Conservation (phyloP, 2,329 filamentous ascomycete genomes). For the Nemania sp. region DNA sequence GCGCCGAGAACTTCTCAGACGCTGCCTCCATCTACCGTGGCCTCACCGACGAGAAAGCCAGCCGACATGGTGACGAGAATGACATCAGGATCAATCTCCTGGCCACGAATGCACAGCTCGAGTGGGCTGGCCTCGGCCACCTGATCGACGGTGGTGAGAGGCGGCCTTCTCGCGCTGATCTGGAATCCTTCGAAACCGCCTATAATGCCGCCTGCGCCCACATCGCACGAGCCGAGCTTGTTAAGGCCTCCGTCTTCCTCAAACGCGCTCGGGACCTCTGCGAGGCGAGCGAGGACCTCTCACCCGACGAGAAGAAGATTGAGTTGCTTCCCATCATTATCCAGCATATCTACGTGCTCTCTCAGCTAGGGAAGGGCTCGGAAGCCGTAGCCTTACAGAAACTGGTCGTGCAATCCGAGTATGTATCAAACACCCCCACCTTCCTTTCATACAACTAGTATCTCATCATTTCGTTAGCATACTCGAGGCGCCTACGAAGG, state of each 20-base stretch:
- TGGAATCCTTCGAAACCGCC: slow-evolving; percentile 83
- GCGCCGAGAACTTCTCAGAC: slow-evolving; percentile 77
- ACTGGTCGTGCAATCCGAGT: slow-evolving; percentile 72
- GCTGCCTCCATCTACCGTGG: slow-evolving; percentile 73
- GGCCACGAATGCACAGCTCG: slow-evolving; percentile 77
- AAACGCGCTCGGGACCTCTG: slow-evolving; percentile 79
- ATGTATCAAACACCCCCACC: slow-evolving; percentile 44
- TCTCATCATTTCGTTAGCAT: slow-evolving; percentile 60
- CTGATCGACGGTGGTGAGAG: slow-evolving; percentile 65
- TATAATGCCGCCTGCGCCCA: slow-evolving; percentile 83
- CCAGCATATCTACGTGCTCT: slow-evolving; percentile 80
- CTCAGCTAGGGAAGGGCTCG: slow-evolving; percentile 72
- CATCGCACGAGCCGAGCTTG: slow-evolving; percentile 76
- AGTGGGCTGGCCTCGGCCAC: slow-evolving; percentile 72
- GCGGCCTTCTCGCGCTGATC: slow-evolving; percentile 68
- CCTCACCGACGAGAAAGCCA: slow-evolving; percentile 60
- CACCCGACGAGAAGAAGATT: slow-evolving; percentile 77
- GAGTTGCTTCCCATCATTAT: slow-evolving; percentile 81
- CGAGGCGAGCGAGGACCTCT: slow-evolving; percentile 77
- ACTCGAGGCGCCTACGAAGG: slow-evolving; percentile 73
- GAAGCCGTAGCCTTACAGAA: slow-evolving; percentile 74
- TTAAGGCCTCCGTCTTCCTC: slow-evolving; percentile 73
- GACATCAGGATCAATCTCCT: slow-evolving; percentile 82
- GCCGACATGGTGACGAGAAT: slow-evolving; percentile 72
- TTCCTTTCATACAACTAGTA: slow-evolving; percentile 13